Percentiles rank a stretch among this genome's conserved stretches.
Conservation (phyloP, 2,329 filamentous ascomycete genomes). For the Microcera coccophila region DNA sequence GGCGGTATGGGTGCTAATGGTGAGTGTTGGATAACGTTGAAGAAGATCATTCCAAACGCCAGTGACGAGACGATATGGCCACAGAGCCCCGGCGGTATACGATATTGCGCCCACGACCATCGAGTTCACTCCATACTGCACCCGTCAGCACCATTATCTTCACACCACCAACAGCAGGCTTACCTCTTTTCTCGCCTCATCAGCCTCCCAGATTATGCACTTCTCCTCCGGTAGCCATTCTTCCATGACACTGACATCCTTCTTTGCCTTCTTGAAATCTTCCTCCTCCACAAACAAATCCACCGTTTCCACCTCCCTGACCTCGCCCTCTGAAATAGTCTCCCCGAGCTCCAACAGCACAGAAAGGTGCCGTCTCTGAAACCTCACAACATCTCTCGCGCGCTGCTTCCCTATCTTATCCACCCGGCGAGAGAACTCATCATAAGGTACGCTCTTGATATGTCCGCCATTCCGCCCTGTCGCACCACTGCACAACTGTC, state of each 20-base stretch:
- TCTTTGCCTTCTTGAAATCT: slow-evolving; percentile 32
- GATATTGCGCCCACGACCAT: slow-evolving; percentile 40
- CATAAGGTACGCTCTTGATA: slow-evolving; percentile 44
- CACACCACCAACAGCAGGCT: slow-evolving; percentile 2
- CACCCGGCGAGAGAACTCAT: slow-evolving; percentile 36
- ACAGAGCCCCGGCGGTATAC: slow-evolving; percentile 47
- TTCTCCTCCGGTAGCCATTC: slow-evolving; percentile 39
- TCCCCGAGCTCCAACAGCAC: slow-evolving; percentile 38
- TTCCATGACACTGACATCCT: slow-evolving; percentile 31
- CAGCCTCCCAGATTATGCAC: slow-evolving; percentile 32
- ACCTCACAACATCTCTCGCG: slow-evolving; percentile 40
- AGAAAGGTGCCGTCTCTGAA: slow-evolving; percentile 42
- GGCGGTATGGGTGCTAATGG: slow-evolving; percentile 38
- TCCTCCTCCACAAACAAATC: slow-evolving; percentile 42
- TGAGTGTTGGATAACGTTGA: slow-evolving; percentile 30
- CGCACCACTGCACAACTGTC: slow-evolving; percentile 47
- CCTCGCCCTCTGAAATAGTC: slow-evolving; percentile 36
- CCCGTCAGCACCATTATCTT: background rate
- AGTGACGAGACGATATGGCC: slow-evolving; percentile 49
- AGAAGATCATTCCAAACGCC: slow-evolving; percentile 43
- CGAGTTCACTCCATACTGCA: slow-evolving; percentile 34
- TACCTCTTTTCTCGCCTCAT: slow-evolving; percentile 32
- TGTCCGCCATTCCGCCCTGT: slow-evolving; percentile 53
- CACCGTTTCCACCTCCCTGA: slow-evolving; percentile 43
- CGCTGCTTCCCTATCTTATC: slow-evolving; percentile 29